phyloP scores from a whole-genome alignment of 352 stramenopile species.

The Labyrinthula sp. region DNA sequence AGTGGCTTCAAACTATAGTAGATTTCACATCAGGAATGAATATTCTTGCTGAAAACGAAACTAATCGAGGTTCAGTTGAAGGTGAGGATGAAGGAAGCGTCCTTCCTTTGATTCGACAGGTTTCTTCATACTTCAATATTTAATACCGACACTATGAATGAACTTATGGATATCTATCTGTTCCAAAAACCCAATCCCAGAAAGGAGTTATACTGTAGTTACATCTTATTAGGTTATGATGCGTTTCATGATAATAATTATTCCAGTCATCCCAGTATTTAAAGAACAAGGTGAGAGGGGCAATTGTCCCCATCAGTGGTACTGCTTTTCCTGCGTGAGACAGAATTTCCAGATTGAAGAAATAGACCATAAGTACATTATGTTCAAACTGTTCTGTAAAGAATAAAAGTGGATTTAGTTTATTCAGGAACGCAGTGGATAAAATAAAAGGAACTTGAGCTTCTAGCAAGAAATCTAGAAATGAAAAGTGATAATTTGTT shows the following conservation, averaged over 20 bases:
- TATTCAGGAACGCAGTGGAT: not conserved
- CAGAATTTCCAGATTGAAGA: conserved; percentile 20
- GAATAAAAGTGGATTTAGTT: not conserved
- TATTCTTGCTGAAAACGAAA: no score
- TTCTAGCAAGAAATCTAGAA: conserved; percentile 11
- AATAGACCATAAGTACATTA: conserved; percentile 1
- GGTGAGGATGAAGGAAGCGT: no score
- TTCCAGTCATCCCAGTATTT: conserved; percentile 13
- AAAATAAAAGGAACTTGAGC: conserved; percentile 5
- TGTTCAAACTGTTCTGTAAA: conserved; percentile 1
- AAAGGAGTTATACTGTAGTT: conserved; percentile 19
- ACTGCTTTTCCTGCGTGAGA: conserved; percentile 23
- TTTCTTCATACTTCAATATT: no score
- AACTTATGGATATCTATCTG: conserved; percentile 2
- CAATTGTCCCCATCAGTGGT: conserved; percentile 9
- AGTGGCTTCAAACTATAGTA: no score
- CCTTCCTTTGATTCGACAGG: no score
- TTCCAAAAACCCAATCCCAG: conserved; percentile 17
- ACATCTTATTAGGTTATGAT: conserved; percentile 12
- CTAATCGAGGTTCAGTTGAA: no score
- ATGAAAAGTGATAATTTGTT: conserved; percentile 29
- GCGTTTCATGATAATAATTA: conserved; percentile 13
- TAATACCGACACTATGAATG: no score
- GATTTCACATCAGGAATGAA: no score
- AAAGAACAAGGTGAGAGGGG: conserved; percentile 5